Base-by-base conservation (phyloP, 345 rosid species). In the Salix brachista region DNA sequence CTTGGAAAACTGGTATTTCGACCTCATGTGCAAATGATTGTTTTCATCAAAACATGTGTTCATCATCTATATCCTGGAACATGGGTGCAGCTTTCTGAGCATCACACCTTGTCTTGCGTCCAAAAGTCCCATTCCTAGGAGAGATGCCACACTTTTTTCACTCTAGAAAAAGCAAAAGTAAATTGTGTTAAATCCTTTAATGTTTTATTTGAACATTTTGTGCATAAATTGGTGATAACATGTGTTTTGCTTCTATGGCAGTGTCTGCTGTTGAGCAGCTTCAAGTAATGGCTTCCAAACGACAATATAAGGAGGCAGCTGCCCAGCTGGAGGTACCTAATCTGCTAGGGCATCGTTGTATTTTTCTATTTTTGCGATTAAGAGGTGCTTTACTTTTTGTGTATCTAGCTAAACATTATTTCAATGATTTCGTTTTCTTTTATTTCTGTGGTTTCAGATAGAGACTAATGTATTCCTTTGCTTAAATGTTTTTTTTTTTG, bases 181-280 rank as follows among this genome's bases (percentile, higher is more conserved):
- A 46, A 46, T 12, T 46, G 52, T 46, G 52, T 12, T 3, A 16
- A 46, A 46, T 58, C 3, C 12, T 14, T n/a, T 39, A 23, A 23
- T 56, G 16, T 26, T 36, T 60, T 41, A 67, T 25, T 6, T 76
- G 37, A 25, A 76, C 68, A 23, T 60, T 13, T 75, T 36, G 36
- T 67, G 36, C 69, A 34, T 67, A 65, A 64, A 56, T 76, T 73
- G 75, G 69, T 37, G 52, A 46, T 13, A 77, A 79, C 60, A 69
- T 21, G 52, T 68, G 84, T 81, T 78, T 72, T 60, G 16, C 12
- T 82, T 69, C 34, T 71, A 69, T 85, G 76, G 75, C 90, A 96
- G 99, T 96, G 68, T 96, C 99, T 83, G 98, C 99, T 80, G 92
- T 96, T 73, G 99, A 96, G 86, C 99, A 96, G 80, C 98, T 96